These are phyloP conservation scores for Corynascus novoguineensis DNA, from an alignment of 495 filamentous ascomycete species.

Conservation along the genomic window DNA sequence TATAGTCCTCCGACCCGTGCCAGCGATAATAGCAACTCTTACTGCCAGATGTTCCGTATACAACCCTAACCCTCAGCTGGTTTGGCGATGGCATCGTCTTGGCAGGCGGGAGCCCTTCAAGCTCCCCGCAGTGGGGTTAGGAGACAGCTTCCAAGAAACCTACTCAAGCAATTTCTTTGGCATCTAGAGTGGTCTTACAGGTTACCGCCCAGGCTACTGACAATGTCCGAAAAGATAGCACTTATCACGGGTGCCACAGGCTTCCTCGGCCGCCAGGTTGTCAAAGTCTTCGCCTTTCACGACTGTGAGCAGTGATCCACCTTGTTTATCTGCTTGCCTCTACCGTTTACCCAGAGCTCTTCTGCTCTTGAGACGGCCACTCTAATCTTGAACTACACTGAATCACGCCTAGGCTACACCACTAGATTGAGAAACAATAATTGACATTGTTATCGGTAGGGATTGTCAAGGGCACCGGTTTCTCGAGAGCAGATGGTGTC, in stretches of 20 bases:
- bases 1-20: too few species aligned
- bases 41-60: not conserved
- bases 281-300: conserved; percentile 62
- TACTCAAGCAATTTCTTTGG: too few species aligned
- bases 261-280: conserved; percentile 73
- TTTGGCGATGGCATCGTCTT: not conserved
- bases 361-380: too few species aligned
- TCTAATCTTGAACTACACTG: too few species aligned
- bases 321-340: too few species aligned
- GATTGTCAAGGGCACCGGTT: conserved; percentile 76
- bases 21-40: too few species aligned
- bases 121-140: not conserved
- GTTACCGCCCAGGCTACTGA: not conserved
- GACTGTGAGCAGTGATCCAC: too few species aligned
- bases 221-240: conserved; percentile 44
- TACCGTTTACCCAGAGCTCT: too few species aligned
- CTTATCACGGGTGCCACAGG: conserved; percentile 85
- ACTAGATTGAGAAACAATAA: too few species aligned
- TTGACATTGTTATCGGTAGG: too few species aligned
- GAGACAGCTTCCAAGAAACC: not conserved
- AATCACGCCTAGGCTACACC: too few species aligned
- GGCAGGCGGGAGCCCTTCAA: conserved; percentile 8
- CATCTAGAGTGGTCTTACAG: too few species aligned
- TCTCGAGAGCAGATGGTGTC: conserved; percentile 63
- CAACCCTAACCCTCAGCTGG: conserved; percentile 6